Conservation (phyloP, 1,139 yeast genomes). For the Yamadazyma songkhlaensis region DNA sequence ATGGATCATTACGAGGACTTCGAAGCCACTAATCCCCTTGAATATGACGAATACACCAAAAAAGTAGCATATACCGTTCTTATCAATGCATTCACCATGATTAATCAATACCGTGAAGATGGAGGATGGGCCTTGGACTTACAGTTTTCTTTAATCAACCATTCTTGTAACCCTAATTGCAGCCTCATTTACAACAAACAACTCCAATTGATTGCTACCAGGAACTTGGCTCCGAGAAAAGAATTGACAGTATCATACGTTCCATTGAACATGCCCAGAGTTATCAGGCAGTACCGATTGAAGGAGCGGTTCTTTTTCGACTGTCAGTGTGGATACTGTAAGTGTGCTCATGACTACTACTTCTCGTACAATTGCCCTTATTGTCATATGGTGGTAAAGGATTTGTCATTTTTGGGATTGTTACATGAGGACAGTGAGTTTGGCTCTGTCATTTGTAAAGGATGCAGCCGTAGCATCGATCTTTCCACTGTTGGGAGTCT, state of each 20-base stretch:
- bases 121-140: constrained; percentile 37
- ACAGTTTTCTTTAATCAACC: constrained; percentile 28
- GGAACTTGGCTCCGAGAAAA: constrained; percentile 17
- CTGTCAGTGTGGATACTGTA: constrained; percentile 31
- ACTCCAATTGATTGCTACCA: constrained; percentile 17
- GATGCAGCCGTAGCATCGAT: neutral
- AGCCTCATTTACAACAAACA: constrained; percentile 12
- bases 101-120: constrained; percentile 19
- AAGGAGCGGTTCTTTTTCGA: constrained; percentile 24
- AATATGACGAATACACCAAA: neutral
- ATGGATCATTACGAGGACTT: constrained; percentile 2
- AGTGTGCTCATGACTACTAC: constrained; percentile 16
- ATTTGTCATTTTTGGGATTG: constrained; percentile 2
- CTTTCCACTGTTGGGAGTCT: no score
- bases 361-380: constrained; percentile 19
- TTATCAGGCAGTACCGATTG: constrained; percentile 18
- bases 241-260: constrained; percentile 31
- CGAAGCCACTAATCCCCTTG: neutral
- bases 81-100: constrained; percentile 17
- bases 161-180: constrained; percentile 31
- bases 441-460: neutral
- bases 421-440: neutral
- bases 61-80: constrained; percentile 18
- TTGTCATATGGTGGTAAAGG: constrained; percentile 13
- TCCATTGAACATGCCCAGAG: constrained; percentile 21